Conservation (phyloP, 441 rosid species). For the Hura crepitans region DNA sequence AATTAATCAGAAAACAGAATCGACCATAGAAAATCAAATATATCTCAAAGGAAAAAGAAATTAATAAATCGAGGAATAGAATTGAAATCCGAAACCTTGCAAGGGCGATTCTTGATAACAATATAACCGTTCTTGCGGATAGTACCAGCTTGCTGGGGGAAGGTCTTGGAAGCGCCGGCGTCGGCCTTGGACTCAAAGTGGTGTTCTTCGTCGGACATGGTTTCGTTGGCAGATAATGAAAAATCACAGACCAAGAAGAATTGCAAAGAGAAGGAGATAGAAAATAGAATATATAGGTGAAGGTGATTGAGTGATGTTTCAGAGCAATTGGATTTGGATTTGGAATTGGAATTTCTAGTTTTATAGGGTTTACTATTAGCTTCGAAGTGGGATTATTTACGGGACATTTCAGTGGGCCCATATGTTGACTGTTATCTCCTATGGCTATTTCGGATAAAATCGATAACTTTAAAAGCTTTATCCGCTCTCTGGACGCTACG, state of each 20-base stretch:
- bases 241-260: not conserved
- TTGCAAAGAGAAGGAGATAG: not conserved
- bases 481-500: not conserved
- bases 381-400: too few relatives aligned
- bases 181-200: slow-evolving; percentile 76
- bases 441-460: not conserved
- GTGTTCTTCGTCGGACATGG: slow-evolving; percentile 84
- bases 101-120: slow-evolving; percentile 65
- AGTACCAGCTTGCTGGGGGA: slow-evolving; percentile 70
- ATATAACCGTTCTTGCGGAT: slow-evolving; percentile 70
- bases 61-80: not conserved
- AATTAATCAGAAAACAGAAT: not conserved
- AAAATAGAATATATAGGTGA: not conserved
- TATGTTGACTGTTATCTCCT: not conserved
- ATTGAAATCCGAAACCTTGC: slow-evolving; percentile 35
- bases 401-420: slow-evolving; percentile 6
- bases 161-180: slow-evolving; percentile 75
- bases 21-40: not conserved
- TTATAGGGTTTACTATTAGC: too few relatives aligned
- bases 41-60: not conserved
- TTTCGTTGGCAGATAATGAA: not conserved
- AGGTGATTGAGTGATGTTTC: not conserved
- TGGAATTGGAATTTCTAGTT: too few relatives aligned
- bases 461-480: too few relatives aligned
- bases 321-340: not conserved